Base-by-base conservation (phyloP, 441 rosid species). In the Adansonia rubrostipa region DNA sequence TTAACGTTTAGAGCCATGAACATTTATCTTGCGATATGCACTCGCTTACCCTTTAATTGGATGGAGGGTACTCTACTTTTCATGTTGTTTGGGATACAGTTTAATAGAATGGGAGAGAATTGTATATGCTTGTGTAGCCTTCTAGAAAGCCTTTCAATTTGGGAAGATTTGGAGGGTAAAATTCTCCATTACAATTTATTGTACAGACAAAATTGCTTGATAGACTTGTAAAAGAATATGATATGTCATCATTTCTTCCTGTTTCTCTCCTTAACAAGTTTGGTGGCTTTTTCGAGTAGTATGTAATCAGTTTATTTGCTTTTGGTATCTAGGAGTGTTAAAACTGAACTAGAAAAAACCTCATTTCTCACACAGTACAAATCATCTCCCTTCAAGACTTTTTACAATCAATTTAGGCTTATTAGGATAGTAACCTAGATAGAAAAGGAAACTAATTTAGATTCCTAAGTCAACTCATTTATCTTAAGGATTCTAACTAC, bases 111-210 rank as follows among this genome's bases (percentile, higher is more conserved):
- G 10, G 45, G 47, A 64, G 47, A 0, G 11, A 64, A 36, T 15
- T 64, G 20, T 44, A 64, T 19, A 63, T 5, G 69, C 14, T 10
- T 4, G 20, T 8, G 28, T 56, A 58, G 28, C 63, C 28, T 58
- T 58, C 63, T 5, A 19, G 1, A 8, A 58, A 58, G 63, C 63
- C 63, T 13, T 58, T 13, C 13, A 19, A 57, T 58, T 58, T 28
- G 13, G 62, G 63, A 58, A 19, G 63, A 58, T 58, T 58, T 58
- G 28, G 28, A 19, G 63, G 63, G 63, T 20, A 58, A 19, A 58
- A 58, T 58, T 58, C 28, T 58, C 3, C 13, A 8, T 58, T 58
- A 19, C 28, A 19, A 8, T 58, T 58, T 58, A 0, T 20, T 58
- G 5, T 58, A 19, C 13, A 17, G 7, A 6, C 60, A n/a, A 53